Evolutionary conservation across 768 basidiomycete genomes (phyloP).

Genomic region (Gymnopilus junonius): DNA sequence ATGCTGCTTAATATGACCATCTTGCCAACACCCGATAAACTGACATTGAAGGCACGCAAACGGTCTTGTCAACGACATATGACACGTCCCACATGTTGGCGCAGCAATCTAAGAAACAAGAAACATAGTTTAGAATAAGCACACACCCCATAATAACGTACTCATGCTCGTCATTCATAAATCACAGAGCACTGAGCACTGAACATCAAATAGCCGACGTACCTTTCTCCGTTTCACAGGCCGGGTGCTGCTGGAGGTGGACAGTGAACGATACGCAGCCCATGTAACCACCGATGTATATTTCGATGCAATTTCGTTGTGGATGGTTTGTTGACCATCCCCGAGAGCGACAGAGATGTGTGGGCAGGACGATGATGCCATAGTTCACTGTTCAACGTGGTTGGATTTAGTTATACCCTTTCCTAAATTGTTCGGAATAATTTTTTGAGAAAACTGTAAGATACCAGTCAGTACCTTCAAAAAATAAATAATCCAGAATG

Average conservation of each 20-base stretch:
- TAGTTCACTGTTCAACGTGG: neutral
- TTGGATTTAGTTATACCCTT: neutral
- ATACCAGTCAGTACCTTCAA: neutral
- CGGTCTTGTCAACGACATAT: slow-evolving; percentile 58
- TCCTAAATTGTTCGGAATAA: neutral
- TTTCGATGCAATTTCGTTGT: slow-evolving; percentile 43
- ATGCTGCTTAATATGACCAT: slow-evolving; percentile 61
- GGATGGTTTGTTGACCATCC: slow-evolving; percentile 22
- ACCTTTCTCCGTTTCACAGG: slow-evolving; percentile 72
- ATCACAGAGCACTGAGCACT: too few relatives aligned
- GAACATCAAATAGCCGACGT: slow-evolving; percentile 24
- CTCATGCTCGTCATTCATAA: too few relatives aligned
- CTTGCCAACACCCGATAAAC: slow-evolving; percentile 71
- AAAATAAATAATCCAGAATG: neutral
- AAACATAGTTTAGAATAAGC: neutral
- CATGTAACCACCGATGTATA: slow-evolving; percentile 49
- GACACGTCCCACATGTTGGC: slow-evolving; percentile 70
- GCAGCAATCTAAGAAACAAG: slow-evolving; percentile 40
- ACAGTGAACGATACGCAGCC: slow-evolving; percentile 19
- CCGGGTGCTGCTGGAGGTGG: slow-evolving; percentile 21
- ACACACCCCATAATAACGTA: too few relatives aligned
- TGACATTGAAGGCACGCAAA: slow-evolving; percentile 77
- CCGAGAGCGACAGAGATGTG: slow-evolving; percentile 46
- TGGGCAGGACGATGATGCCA: slow-evolving; percentile 32
- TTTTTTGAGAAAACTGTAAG: neutral